Base-by-base conservation (phyloP, 306 rosid genomes). In the Hippophae tibetana region DNA sequence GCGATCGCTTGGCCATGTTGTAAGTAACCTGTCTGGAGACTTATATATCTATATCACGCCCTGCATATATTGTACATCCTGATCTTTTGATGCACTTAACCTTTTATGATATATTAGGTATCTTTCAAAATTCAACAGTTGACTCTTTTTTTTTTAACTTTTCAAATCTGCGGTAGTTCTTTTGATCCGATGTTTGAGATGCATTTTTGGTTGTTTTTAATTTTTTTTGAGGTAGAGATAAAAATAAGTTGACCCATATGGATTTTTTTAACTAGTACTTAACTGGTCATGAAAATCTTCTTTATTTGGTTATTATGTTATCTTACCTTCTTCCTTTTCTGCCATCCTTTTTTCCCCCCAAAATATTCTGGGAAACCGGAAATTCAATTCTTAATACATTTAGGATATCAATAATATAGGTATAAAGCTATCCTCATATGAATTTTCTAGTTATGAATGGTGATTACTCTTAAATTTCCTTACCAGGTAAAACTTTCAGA, bases 1-100 rank as follows among this genome's bases (percentile, higher is more conserved):
- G 99, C 86, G 85, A 57, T 92, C 96, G 60, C 85, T 92, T 54
- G 99, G 99, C 47, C 93, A 85, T 55, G 93, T 92, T 81, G 98
- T 92, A 55, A 92, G 98, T 78, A 65, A 67, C 69, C 68, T 75
- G 52, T 64, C 44, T 52, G 9, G 51, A 46, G 47, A 41, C 18
- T 44, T 43, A 7, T 13, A n/a, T 10, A 42, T 46, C 54, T 60
- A 49, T 9, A 56, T 27, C 57, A 40, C 57, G 43, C 18, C 55
- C 44, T 52, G 47, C 54, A 62, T 42, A 10, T 12, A 40, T 63
- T 47, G 26, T 53, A 52, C 47, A n/a, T 46, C 62, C 42, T n/a
- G 56, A 55, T 65, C 40, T 67, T 63, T 9, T 46, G 42, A 43
- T 57, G 42, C 43, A 57, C 55, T 64, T 47, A 63, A 43, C 58